Evolutionary conservation across 208 protist genomes (phyloP).

Genomic region (Tritrichomonas foetus): DNA sequence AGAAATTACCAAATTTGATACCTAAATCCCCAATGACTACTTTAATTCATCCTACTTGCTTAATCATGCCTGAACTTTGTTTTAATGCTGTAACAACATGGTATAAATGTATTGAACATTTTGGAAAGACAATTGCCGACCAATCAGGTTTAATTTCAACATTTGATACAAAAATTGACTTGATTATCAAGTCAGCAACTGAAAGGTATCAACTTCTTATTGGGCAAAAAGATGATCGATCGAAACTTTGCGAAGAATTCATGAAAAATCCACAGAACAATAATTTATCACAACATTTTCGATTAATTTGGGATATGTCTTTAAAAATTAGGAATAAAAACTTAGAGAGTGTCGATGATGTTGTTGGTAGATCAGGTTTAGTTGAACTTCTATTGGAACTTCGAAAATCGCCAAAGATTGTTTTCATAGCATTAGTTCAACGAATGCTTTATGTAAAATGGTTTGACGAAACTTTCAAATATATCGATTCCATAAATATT

Average conservation of each 20-base stretch:
- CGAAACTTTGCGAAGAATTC: background rate
- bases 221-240: background rate
- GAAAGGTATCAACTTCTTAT: background rate
- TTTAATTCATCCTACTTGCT: background rate
- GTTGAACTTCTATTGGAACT: background rate
- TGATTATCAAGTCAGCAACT: background rate
- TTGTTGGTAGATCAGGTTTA: background rate
- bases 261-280: background rate
- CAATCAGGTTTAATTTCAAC: background rate
- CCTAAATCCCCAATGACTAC: no score
- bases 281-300: background rate
- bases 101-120: background rate
- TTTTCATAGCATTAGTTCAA: background rate
- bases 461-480: background rate
- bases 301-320: background rate
- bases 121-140: background rate
- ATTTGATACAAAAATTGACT: background rate
- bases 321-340: background rate
- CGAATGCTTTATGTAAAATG: background rate
- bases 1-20: no score
- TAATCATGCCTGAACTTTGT: background rate
- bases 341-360: background rate
- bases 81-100: background rate
- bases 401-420: background rate
- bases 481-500: background rate